These are phyloP conservation scores for Colletotrichum sp. DNA, from an alignment of 2,329 filamentous ascomycete genomes.

Conservation along the genomic window DNA sequence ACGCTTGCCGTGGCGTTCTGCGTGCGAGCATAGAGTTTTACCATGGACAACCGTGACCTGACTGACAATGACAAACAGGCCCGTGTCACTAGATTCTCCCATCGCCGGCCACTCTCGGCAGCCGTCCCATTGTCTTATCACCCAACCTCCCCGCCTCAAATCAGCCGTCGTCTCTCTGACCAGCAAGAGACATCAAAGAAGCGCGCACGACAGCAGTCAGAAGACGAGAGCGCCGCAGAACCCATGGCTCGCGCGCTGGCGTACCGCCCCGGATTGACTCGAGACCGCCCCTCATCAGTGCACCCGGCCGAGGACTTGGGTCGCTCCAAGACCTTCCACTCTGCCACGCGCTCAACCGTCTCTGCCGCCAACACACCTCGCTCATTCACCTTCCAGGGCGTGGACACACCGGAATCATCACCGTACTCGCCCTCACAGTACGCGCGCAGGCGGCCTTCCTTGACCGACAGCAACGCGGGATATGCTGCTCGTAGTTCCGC, in stretches of 20 bases:
- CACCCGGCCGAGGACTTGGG: constrained; percentile 41
- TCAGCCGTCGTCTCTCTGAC: constrained; percentile 61
- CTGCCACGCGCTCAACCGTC: constrained; percentile 19
- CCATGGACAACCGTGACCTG: constrained; percentile 8
- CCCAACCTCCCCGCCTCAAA: constrained; percentile 54
- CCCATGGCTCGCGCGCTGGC: constrained; percentile 46
- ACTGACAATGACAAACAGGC: constrained; percentile 44
- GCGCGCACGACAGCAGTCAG: constrained; percentile 39
- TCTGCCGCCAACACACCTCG: constrained; percentile 56
- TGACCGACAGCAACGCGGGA: constrained; percentile 51
- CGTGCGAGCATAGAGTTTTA: not conserved
- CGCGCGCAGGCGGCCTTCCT: constrained; percentile 45
- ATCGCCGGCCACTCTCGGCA: constrained; percentile 60
- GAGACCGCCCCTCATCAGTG: constrained; percentile 47
- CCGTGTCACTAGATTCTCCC: constrained; percentile 49
- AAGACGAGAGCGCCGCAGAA: constrained; percentile 48
- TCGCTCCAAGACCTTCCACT: constrained; percentile 35
- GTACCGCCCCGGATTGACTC: constrained; percentile 43
- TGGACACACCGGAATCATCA: constrained; percentile 41
- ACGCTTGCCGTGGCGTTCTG: constrained; percentile 1
- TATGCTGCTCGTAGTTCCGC: constrained; percentile 47
- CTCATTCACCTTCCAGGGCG: constrained; percentile 54
- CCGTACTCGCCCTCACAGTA: constrained; percentile 19
- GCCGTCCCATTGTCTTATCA: constrained; percentile 52
- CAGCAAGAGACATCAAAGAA: constrained; percentile 52